These are phyloP conservation scores for Eucalyptus decipiens DNA, from an alignment of 345 rosid genomes.

Conservation along the genomic window DNA sequence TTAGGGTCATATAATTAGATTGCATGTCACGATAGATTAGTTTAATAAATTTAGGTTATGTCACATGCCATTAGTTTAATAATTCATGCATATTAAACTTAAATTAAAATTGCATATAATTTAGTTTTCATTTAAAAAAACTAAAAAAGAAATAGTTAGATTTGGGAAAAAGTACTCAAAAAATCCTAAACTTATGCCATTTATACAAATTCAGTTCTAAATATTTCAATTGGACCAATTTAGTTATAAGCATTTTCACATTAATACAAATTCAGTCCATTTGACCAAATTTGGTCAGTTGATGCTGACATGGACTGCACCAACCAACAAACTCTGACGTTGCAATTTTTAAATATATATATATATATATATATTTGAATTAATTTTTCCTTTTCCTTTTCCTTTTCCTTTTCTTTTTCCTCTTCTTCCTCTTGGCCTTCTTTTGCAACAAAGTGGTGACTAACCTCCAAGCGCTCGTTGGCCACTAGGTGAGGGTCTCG, in stretches of 20 bases:
- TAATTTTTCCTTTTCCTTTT: no score
- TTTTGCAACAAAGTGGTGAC: rapidly evolving
- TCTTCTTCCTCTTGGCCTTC: no score
- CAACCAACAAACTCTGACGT: rapidly evolving
- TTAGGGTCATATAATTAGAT: not conserved
- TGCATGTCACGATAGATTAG: not conserved
- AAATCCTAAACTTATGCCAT: no score
- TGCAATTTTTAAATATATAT: no score
- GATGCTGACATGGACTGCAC: rapidly evolving
- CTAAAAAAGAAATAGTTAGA: no score
- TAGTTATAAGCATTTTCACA: no score
- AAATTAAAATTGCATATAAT: not conserved
- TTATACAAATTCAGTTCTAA: no score
- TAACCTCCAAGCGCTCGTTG: rapidly evolving
- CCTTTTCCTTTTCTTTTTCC: no score
- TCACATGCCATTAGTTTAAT: not conserved
- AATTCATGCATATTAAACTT: not conserved
- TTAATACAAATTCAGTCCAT: no score
- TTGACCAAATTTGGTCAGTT: rapidly evolving
- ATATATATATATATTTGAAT: no score
- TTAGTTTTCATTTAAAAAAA: not conserved
- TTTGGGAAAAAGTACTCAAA: no score
- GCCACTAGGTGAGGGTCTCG: no score
- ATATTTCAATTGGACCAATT: rapidly evolving
- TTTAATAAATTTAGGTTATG: not conserved